phyloP scores from a whole-genome alignment of 2,329 filamentous ascomycete species.

The Plenodomus lindquistii region DNA sequence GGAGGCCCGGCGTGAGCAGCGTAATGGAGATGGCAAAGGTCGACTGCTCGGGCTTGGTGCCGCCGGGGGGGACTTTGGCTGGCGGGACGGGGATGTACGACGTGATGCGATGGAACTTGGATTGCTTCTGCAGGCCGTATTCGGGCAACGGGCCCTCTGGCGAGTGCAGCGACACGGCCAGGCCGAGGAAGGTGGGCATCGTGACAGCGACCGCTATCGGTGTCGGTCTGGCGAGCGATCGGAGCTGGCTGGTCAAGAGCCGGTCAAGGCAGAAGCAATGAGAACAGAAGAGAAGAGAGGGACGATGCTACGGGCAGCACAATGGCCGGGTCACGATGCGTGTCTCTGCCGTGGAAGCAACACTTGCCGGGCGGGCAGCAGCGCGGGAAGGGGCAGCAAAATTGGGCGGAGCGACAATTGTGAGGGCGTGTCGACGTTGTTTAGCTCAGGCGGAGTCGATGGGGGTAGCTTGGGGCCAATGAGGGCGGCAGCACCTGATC shows the following conservation, averaged over 20 bases:
- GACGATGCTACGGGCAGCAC: slow-evolving; percentile 23
- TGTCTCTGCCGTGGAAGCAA: slow-evolving; percentile 12
- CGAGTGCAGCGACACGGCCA: slow-evolving; percentile 94
- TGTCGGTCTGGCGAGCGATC: slow-evolving; percentile 9
- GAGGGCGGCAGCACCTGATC: background rate
- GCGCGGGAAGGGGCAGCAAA: slow-evolving; percentile 15
- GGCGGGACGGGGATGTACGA: slow-evolving; percentile 96
- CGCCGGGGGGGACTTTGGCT: slow-evolving; percentile 70
- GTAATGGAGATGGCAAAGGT: slow-evolving; percentile 99
- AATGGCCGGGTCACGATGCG: slow-evolving; percentile 8
- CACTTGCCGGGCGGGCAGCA: slow-evolving; percentile 7
- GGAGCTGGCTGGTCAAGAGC: background rate
- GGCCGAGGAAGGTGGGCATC: slow-evolving; percentile 96
- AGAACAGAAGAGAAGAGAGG: slow-evolving; percentile 13
- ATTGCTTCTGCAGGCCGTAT: slow-evolving; percentile 93
- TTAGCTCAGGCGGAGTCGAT: background rate
- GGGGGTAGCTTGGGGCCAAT: background rate
- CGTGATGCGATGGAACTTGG: slow-evolving; percentile 87
- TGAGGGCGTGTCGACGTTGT: background rate
- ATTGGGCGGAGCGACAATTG: slow-evolving; percentile 3
- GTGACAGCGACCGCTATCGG: slow-evolving; percentile 5
- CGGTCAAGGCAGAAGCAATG: background rate
- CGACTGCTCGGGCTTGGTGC: slow-evolving; percentile 82
- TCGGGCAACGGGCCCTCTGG: slow-evolving; percentile 81
- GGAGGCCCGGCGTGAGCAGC: slow-evolving; percentile 81